Conservation (phyloP, 306 rosid species). For the apple (Malus domestica) region DNA sequence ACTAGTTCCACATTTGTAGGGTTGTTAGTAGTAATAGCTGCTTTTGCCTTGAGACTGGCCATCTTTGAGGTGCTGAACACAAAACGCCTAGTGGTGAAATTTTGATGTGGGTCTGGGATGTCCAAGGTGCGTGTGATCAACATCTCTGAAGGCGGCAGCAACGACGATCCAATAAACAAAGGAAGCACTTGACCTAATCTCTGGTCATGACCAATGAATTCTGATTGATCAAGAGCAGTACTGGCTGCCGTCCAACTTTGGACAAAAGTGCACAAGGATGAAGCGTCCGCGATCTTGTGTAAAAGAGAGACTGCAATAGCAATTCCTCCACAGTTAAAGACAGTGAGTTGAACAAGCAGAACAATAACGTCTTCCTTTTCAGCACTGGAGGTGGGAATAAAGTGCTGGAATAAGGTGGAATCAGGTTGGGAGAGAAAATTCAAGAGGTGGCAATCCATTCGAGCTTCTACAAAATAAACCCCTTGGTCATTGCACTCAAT, state of each 20-base stretch:
- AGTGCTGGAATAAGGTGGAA: no score
- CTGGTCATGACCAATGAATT: no score
- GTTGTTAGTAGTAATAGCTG: no score
- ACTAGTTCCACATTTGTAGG: no score
- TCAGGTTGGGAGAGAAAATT: background rate
- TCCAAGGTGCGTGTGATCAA: no score
- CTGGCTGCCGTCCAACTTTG: background rate
- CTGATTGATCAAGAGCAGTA: background rate
- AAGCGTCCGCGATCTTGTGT: background rate
- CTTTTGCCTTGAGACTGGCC: no score
- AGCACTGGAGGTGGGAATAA: background rate
- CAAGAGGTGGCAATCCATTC: background rate
- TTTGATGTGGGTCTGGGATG: no score
- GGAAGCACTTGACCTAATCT: no score
- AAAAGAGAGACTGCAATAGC: background rate
- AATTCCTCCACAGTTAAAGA: background rate
- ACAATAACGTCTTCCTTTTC: background rate
- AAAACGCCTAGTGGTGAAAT: no score
- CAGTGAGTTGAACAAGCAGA: background rate
- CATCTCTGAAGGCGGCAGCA: no score
- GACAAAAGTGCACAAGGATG: background rate
- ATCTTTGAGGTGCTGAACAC: no score
- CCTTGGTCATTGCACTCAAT: background rate
- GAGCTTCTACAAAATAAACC: background rate
- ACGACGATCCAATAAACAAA: no score